A percentile compares a stretch with the other conserved stretches of the same genome.
These are phyloP conservation scores for Clonostachys byssicola DNA, from an alignment of 2,329 filamentous ascomycete species.

Conservation along the genomic window DNA sequence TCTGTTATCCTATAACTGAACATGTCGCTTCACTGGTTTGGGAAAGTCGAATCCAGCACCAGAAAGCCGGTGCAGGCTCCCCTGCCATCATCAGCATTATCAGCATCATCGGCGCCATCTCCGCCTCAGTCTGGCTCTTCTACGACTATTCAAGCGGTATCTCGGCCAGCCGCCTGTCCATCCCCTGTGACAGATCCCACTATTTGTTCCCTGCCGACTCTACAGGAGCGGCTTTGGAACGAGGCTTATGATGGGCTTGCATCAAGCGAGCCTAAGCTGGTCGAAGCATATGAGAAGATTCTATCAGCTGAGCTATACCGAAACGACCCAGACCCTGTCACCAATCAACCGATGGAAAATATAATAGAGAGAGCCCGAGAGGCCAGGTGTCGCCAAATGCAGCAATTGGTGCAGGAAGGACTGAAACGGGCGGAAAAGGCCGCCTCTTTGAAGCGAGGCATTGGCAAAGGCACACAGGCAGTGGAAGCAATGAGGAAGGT, in stretches of 20 bases:
- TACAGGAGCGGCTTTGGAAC: constrained; percentile 2
- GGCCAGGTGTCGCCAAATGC: constrained; percentile 16
- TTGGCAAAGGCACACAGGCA: constrained; percentile 13
- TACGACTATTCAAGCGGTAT: too few species aligned
- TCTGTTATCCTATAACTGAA: too few species aligned
- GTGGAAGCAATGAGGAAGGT: constrained; percentile 14
- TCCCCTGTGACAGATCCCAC: background rate
- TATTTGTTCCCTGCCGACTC: constrained; percentile 10
- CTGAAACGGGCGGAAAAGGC: constrained; percentile 14
- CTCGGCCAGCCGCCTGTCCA: too few species aligned
- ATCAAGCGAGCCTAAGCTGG: background rate
- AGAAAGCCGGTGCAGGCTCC: too few species aligned
- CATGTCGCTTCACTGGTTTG: too few species aligned
- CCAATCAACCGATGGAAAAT: background rate
- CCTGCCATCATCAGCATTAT: too few species aligned
- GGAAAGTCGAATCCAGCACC: too few species aligned
- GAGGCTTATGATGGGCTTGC: constrained; percentile 3
- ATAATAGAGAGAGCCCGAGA: background rate
- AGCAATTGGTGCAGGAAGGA: constrained; percentile 15
- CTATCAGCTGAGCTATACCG: background rate
- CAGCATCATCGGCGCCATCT: too few species aligned
- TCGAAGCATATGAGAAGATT: constrained; percentile 7
- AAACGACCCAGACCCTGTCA: background rate
- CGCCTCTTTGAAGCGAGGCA: constrained; percentile 13
- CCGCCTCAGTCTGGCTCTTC: too few species aligned